These are phyloP conservation scores for Cymbopogon citratus DNA, from an alignment of 176 grass and related monocot species.

Conservation along the genomic window DNA sequence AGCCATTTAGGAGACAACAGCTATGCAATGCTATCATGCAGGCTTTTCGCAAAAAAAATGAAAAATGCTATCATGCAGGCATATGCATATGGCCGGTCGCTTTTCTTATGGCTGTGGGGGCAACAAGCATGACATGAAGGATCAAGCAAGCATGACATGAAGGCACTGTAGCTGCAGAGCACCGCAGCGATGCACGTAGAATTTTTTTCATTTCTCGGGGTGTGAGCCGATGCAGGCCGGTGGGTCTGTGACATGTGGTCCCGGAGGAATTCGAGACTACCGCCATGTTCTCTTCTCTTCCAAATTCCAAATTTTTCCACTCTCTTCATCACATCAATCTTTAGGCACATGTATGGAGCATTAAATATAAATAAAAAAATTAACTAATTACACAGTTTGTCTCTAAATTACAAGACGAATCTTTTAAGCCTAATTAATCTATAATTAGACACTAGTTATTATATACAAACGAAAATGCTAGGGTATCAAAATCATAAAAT, in stretches of 20 bases:
- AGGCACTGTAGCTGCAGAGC: neutral
- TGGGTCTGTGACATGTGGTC: slow-evolving; percentile 29
- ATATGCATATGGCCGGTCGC: neutral
- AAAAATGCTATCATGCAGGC: slow-evolving; percentile 18
- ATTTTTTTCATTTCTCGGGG: neutral
- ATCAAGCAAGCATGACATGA: neutral
- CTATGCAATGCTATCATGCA: neutral
- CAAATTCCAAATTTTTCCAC: too few relatives aligned
- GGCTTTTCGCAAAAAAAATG: too few relatives aligned
- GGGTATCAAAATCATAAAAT: too few relatives aligned
- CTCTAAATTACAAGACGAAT: too few relatives aligned
- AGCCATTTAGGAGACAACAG: neutral
- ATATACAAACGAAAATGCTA: too few relatives aligned
- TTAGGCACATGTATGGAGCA: too few relatives aligned
- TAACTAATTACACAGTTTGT: too few relatives aligned
- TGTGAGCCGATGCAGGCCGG: neutral
- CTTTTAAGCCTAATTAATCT: too few relatives aligned
- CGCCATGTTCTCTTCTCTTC: too few relatives aligned
- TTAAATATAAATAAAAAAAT: too few relatives aligned
- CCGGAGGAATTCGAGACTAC: neutral
- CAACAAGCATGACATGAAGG: neutral
- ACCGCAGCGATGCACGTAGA: neutral
- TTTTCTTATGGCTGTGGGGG: neutral
- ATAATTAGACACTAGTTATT: too few relatives aligned
- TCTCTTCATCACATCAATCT: too few relatives aligned